Conservation (phyloP, 257 asterid genomes). For the Solanum clarkiae region DNA sequence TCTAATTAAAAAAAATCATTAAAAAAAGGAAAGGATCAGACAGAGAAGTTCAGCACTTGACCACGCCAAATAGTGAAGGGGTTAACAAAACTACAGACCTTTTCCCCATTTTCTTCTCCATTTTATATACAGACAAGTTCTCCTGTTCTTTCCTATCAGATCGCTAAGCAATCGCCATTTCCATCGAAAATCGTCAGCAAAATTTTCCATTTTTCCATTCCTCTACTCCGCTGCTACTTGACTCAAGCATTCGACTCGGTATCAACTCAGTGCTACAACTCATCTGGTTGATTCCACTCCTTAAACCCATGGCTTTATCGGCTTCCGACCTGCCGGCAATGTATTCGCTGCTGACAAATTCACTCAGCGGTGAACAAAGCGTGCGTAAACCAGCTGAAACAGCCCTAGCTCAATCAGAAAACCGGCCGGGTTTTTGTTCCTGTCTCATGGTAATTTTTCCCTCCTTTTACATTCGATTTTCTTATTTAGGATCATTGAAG, state of each 20-base stretch:
- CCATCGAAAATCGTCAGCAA: neutral
- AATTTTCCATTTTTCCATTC: neutral
- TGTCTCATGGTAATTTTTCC: conserved; percentile 61
- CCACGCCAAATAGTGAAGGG: neutral
- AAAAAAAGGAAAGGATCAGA: neutral
- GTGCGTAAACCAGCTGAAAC: conserved; percentile 88
- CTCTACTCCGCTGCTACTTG: neutral
- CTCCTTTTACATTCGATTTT: neutral
- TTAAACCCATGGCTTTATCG: conserved; percentile 55
- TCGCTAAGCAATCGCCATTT: neutral
- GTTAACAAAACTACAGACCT: neutral
- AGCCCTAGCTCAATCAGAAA: conserved; percentile 72
- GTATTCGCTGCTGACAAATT: conserved; percentile 62
- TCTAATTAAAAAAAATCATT: neutral
- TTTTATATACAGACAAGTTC: neutral
- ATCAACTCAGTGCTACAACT: neutral
- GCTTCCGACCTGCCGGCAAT: conserved; percentile 77
- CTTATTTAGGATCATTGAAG: neutral
- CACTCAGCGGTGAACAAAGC: conserved; percentile 61
- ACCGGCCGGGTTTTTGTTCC: conserved; percentile 92
- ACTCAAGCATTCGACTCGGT: neutral
- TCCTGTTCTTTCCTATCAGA: conserved; percentile 9
- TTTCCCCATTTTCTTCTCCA: neutral
- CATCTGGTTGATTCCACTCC: neutral
- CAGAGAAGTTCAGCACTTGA: neutral